Evolutionary conservation across 2,329 filamentous ascomycete genomes (phyloP), one percentile per base, ranked within the genome.

Genomic region (Alternaria sp.): DNA sequence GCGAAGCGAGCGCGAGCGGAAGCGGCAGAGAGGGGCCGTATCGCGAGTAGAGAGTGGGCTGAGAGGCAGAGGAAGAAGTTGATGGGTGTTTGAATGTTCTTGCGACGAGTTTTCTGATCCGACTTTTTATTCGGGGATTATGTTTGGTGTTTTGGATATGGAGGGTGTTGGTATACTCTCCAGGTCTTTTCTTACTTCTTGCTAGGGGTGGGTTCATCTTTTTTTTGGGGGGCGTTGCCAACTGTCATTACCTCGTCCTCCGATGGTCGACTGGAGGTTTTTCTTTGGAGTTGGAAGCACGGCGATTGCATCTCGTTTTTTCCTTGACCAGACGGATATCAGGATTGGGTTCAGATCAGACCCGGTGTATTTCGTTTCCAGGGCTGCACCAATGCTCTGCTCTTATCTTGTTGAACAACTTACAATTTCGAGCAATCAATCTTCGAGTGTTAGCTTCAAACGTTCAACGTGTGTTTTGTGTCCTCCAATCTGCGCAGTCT

Each of bases 31-130:
- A 67, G 83, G 5, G 80, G 83, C 0, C 70, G 83, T 15, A 76
- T 78, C 44, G 75, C 79, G 40, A 82, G 80, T 68, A 67, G 83
- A 11, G 83, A 84, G 70, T 85, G 83, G 83, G 83, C 83, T 5
- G 82, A 83, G 74, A 82, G 80, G 77, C 81, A 83, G 76, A 80
- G 74, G 76, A 79, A 77, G 76, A 80, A 76, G 71, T 67, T 68
- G 67, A 63, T 73, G 70, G 71, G 50, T 26, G 66, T 47, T n/a
- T 59, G 45, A 58, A 17, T 10, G 11, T 10, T 19, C 15, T 28
- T n/a, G 19, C 9, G 19, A 23, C 15, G 9, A 3, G 12, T 52
- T 44, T 47, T 32, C 28, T 28, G 9, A 5, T 11, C n/a, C 7
- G 8, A 4, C 8, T 19, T 36, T 43, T 43, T 43, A 2, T 57